Conservation (phyloP, 2,329 filamentous ascomycete species). For the Cryphonectria nitschkei region DNA sequence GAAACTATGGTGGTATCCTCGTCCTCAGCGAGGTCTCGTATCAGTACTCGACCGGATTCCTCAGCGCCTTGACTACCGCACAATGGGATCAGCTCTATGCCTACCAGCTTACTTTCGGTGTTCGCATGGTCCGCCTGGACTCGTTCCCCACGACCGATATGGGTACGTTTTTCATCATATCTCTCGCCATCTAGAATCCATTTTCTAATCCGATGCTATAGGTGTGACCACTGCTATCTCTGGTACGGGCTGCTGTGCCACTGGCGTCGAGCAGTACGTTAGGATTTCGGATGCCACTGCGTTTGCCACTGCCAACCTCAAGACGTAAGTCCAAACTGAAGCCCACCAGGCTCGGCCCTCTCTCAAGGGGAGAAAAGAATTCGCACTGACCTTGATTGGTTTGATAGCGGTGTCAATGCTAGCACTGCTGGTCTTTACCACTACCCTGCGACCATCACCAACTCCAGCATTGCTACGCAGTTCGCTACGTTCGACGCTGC, state of each 20-base stretch:
- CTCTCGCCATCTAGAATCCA: too few relatives aligned
- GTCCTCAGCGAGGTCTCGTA: slow-evolving; percentile 58
- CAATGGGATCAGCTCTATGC: slow-evolving; percentile 61
- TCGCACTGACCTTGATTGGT: not conserved
- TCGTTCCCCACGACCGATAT: slow-evolving; percentile 57
- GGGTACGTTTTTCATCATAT: slow-evolving; percentile 44
- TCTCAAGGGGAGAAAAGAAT: not conserved
- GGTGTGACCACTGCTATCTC: slow-evolving; percentile 33
- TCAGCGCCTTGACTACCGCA: slow-evolving; percentile 56
- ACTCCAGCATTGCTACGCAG: slow-evolving; percentile 55
- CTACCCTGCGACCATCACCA: slow-evolving; percentile 59
- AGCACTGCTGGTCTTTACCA: slow-evolving; percentile 59
- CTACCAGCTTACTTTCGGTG: slow-evolving; percentile 61
- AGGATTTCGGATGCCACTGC: slow-evolving; percentile 56
- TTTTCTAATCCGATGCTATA: slow-evolving; percentile 18
- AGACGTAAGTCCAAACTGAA: slow-evolving; percentile 37
- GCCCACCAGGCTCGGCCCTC: slow-evolving; percentile 30
- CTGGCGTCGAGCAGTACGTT: slow-evolving; percentile 54
- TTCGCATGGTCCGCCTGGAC: slow-evolving; percentile 64
- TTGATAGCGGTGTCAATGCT: slow-evolving; percentile 45
- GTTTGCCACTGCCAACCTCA: slow-evolving; percentile 59
- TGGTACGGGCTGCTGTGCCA: slow-evolving; percentile 49
- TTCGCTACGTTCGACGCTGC: slow-evolving; percentile 57
- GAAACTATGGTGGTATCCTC: slow-evolving; percentile 64
- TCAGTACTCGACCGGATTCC: slow-evolving; percentile 52